These are phyloP conservation scores for Tritrichomonas foetus DNA, from an alignment of 208 protist genomes.

Conservation along the genomic window DNA sequence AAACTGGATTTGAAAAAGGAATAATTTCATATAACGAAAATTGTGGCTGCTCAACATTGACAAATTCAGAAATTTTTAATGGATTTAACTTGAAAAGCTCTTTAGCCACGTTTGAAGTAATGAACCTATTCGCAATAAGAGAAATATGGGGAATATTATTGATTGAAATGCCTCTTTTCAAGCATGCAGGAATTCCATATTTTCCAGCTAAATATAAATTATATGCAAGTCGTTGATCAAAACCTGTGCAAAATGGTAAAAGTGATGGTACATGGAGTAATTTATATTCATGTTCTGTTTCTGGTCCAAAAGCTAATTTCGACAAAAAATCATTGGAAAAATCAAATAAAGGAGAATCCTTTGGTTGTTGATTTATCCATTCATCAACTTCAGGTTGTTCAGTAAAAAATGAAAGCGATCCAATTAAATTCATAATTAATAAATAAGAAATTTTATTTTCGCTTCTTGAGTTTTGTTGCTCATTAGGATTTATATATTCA, in stretches of 20 bases:
- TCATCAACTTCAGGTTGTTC: not conserved
- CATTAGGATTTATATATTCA: not conserved
- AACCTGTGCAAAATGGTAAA: not conserved
- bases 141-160: not conserved
- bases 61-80: not conserved
- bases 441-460: not conserved
- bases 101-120: not conserved
- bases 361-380: not conserved
- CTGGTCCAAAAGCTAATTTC: not conserved
- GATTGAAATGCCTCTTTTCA: not conserved
- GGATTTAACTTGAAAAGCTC: not conserved
- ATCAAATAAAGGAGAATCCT: not conserved
- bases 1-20: not conserved
- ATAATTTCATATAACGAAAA: constrained; percentile 3
- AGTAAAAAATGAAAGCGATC: not conserved
- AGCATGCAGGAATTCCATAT: not conserved
- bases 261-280: not conserved
- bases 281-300: no score
- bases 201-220: constrained; percentile 21
- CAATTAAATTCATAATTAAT: not conserved
- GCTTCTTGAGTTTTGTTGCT: no score
- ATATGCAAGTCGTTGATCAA: not conserved
- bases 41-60: not conserved
- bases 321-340: not conserved
- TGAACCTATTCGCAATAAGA: not conserved